Percentiles rank a stretch among this genome's conserved stretches.
Evolutionary conservation across 495 filamentous ascomycete species (phyloP).

Genomic region (Terfezia claveryi): DNA sequence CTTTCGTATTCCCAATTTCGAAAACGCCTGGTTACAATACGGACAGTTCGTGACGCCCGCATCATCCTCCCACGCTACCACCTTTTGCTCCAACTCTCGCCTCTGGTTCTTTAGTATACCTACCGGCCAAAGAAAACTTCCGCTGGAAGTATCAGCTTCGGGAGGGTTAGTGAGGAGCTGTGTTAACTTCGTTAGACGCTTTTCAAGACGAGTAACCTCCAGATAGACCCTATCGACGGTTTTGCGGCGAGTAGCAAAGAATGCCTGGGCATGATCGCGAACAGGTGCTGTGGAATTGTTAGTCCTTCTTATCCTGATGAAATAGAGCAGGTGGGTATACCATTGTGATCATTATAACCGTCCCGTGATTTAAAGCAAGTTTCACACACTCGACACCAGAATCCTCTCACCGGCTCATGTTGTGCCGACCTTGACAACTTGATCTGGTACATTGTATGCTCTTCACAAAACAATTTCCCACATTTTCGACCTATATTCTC

Average conservation of each 20-base stretch:
- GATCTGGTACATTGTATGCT: constrained; percentile 99
- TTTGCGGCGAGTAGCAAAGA: constrained; percentile 44
- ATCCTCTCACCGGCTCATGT: constrained; percentile 76
- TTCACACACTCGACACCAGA: constrained; percentile 91
- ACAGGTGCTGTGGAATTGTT: constrained; percentile 16
- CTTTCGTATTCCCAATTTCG: constrained; percentile 64
- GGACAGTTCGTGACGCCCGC: constrained; percentile 57
- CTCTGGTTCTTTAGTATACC: constrained; percentile 40
- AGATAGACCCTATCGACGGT: constrained; percentile 63
- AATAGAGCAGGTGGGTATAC: constrained; percentile 14
- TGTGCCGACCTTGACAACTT: constrained; percentile 75
- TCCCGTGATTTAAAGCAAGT: constrained; percentile 93
- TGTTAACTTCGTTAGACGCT: constrained; percentile 67
- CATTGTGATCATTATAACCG: constrained; percentile 80
- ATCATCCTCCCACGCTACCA: constrained; percentile 93
- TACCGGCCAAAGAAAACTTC: constrained; percentile 33
- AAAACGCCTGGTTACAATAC: constrained; percentile 87
- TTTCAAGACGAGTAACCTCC: constrained; percentile 75
- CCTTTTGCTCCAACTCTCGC: constrained; percentile 65
- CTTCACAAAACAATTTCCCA: constrained; percentile 83
- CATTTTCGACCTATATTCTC: constrained; percentile 37
- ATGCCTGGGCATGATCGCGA: constrained; percentile 47
- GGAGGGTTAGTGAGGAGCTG: constrained; percentile 54
- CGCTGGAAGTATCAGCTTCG: constrained; percentile 23
- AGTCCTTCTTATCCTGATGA: neutral